Evolutionary conservation across 2,329 filamentous ascomycete genomes (phyloP).

Genomic region (Monilinia fructicola): DNA sequence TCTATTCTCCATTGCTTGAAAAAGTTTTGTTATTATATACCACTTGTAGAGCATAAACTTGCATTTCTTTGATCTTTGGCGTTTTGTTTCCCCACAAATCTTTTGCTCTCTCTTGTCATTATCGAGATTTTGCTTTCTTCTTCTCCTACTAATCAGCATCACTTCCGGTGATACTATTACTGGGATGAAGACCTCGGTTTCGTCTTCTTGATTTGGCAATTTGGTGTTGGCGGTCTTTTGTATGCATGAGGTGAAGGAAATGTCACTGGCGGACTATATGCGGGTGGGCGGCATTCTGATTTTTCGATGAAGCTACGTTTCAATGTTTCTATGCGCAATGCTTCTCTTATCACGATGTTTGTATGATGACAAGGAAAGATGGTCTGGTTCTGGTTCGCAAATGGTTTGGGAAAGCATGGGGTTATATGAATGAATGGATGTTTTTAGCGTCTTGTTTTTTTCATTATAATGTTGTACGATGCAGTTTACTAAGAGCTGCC

Average conservation of each 20-base stretch:
- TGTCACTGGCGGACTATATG: slow-evolving; percentile 19
- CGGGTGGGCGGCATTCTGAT: slow-evolving; percentile 18
- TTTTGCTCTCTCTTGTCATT: not conserved
- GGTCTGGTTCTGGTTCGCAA: slow-evolving; percentile 10
- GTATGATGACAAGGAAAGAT: slow-evolving; percentile 19
- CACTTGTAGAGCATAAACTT: slow-evolving; percentile 17
- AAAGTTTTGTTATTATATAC: slow-evolving; percentile 17
- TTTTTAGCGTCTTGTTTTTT: slow-evolving; percentile 16
- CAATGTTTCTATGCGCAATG: slow-evolving; percentile 21
- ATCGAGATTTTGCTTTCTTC: slow-evolving; percentile 8
- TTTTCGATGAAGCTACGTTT: slow-evolving; percentile 24
- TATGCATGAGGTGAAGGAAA: slow-evolving; percentile 18
- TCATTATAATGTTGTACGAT: slow-evolving; percentile 13
- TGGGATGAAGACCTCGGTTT: slow-evolving; percentile 17
- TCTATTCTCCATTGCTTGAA: slow-evolving; percentile 3
- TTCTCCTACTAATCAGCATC: slow-evolving; percentile 6
- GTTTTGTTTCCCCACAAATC: not conserved
- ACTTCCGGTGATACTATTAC: not conserved
- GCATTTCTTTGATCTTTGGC: not conserved
- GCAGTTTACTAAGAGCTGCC: slow-evolving; percentile 19
- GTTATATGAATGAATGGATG: slow-evolving; percentile 19
- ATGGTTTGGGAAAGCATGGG: slow-evolving; percentile 17
- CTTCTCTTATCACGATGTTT: slow-evolving; percentile 20
- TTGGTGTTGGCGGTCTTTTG: slow-evolving; percentile 24
- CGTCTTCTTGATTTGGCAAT: slow-evolving; percentile 3